Evolutionary conservation across 805 yeast species (phyloP).

Genomic region (Metschnikowia vanudenii): DNA sequence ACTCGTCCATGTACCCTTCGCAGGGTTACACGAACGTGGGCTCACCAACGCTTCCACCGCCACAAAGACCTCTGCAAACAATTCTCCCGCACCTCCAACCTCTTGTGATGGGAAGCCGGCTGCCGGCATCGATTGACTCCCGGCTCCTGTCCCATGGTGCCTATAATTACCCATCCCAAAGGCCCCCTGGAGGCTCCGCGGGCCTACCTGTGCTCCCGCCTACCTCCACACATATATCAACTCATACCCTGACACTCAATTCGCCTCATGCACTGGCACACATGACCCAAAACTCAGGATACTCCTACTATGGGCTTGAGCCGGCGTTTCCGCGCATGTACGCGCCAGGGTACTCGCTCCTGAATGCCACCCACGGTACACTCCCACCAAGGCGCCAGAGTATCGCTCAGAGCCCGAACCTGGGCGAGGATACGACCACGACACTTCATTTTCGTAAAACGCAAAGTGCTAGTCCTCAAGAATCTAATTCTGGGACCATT

Average conservation of each 20-base stretch:
- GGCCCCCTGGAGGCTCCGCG: not conserved
- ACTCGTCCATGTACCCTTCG: not conserved
- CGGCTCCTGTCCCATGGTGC: conserved; percentile 2
- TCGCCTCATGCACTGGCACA: not conserved
- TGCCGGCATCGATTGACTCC: not conserved
- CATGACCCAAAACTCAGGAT: not conserved
- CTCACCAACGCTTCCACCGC: conserved; percentile 3
- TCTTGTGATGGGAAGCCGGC: not conserved
- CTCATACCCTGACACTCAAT: not conserved
- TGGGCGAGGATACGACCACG: not conserved
- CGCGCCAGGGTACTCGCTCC: not conserved
- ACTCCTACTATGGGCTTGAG: not conserved
- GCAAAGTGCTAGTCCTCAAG: conserved; percentile 9
- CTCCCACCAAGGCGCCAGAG: conserved; percentile 6
- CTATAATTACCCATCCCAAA: conserved; percentile 3
- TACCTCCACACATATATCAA: not conserved
- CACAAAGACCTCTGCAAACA: not conserved
- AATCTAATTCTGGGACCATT: not conserved
- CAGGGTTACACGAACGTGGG: not conserved
- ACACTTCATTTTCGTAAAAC: conserved; percentile 1
- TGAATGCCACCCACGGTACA: not conserved
- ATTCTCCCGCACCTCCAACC: conserved; percentile 7
- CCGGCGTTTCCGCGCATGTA: conserved; percentile 2
- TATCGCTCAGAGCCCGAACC: conserved; percentile 1
- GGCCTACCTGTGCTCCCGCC: conserved; percentile 1